Evolutionary conservation across 2,329 filamentous ascomycete species (phyloP), one percentile per base, ranked within the genome.

Genomic region (Xylaria sp.): DNA sequence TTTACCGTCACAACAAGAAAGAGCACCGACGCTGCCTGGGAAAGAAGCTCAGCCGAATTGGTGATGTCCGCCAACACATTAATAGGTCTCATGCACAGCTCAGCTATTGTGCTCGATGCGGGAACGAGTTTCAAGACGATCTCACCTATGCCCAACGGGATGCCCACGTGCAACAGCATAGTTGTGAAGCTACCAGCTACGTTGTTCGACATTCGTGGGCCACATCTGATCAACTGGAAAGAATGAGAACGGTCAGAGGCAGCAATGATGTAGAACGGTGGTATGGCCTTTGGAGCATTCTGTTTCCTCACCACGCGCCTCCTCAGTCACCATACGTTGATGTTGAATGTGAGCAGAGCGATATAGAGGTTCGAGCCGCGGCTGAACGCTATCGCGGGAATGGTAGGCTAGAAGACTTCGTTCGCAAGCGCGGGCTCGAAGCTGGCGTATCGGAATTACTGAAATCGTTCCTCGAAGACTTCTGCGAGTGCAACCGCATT

Each of bases 251-350:
- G 4, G 36, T 9, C 36, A 14, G 7, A 6, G 36, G 36, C 6
- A 6, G 36, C 11, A 45, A 34, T 21, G 54, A 42, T 6, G 53
- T 30, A 30, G 19, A 45, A 1, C 45, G 61, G 19, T 64, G 61
- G 61, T 64, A 64, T 53, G 32, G 17, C 21, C 45, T 64, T 32
- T 64, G 61, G 61, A 45, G 45, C 12, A 58, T 64, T 4, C 32
- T 64, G 61, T 64, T 58, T 34, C 61, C 61, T 12, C 1, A 21
- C 7, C 3, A 1, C 17, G 9, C 3, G 0, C 54, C 17, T 24
- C 61, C 61, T 2, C 45, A 11, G 17, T 53, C 61, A 3, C 54
- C 54, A 19, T 58, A 45, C 6, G 24, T 59, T 50, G 54, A 64
- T 50, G n/a, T 17, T 17, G 6, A 1, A 9, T 17, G 9, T 42